A percentile compares a stretch with the other conserved stretches of the same genome.
phyloP scores from a whole-genome alignment of 2,329 filamentous ascomycete species.

The Clonostachys rosea region DNA sequence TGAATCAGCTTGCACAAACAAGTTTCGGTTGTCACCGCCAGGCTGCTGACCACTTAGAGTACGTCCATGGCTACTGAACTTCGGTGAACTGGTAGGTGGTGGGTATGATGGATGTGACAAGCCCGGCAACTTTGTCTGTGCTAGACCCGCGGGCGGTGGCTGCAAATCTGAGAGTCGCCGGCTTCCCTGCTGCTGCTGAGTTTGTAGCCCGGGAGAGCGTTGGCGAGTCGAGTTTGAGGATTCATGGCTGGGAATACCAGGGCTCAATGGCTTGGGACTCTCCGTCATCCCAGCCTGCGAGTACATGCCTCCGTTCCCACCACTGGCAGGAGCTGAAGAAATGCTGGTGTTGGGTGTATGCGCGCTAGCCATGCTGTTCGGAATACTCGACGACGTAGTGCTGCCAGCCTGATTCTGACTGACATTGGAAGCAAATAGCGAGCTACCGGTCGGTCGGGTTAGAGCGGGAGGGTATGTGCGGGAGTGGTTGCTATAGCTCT shows the following conservation, averaged over 20 bases:
- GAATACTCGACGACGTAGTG: slow-evolving; percentile 47
- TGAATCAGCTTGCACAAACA: slow-evolving; percentile 57
- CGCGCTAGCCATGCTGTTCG: slow-evolving; percentile 29
- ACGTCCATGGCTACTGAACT: slow-evolving; percentile 19
- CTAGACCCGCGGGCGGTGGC: slow-evolving; percentile 43
- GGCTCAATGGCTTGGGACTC: slow-evolving; percentile 79
- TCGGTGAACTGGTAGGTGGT: slow-evolving; percentile 4
- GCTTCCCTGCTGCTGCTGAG: slow-evolving; percentile 51
- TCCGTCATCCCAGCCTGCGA: slow-evolving; percentile 74
- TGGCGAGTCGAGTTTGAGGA: slow-evolving; percentile 46
- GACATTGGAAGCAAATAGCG: slow-evolving; percentile 59
- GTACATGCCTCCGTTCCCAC: slow-evolving; percentile 56
- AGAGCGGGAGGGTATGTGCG: slow-evolving; percentile 77
- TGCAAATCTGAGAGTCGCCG: slow-evolving; percentile 52
- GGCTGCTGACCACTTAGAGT: slow-evolving; percentile 47
- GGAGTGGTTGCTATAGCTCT: slow-evolving; percentile 55
- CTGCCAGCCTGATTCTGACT: slow-evolving; percentile 51
- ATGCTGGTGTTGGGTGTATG: slow-evolving; percentile 46
- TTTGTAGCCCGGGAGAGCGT: slow-evolving; percentile 62
- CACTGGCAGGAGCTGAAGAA: slow-evolving; percentile 39
- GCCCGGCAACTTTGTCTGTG: slow-evolving; percentile 29
- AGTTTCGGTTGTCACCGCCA: slow-evolving; percentile 58
- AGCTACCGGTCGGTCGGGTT: slow-evolving; percentile 40
- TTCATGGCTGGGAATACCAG: slow-evolving; percentile 51
- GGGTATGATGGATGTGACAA: slow-evolving; percentile 28